A percentile compares a stretch with the other conserved stretches of the same genome.
Evolutionary conservation across 495 filamentous ascomycete species (phyloP).

Genomic region (Penicillium taxi): DNA sequence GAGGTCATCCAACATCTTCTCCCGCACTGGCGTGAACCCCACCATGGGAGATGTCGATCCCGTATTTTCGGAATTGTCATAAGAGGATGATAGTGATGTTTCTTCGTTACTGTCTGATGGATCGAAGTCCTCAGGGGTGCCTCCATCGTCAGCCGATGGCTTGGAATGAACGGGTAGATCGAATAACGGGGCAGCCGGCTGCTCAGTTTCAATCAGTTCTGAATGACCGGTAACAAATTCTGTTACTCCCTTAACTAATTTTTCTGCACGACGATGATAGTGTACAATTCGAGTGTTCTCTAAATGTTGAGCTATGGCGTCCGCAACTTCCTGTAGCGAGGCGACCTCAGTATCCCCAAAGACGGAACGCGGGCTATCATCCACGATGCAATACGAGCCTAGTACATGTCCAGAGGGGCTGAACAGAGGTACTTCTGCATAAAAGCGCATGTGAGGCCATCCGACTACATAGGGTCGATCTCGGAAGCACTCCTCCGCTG

Average conservation of each 20-base stretch:
- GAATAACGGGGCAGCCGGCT: too few species aligned
- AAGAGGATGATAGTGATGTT: too few species aligned
- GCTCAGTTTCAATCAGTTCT: too few species aligned
- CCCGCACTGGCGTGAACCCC: too few species aligned
- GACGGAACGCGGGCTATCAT: constrained; percentile 40
- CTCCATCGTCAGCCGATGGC: too few species aligned
- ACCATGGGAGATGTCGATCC: too few species aligned
- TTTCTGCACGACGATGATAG: constrained; percentile 22
- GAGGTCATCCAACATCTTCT: too few species aligned
- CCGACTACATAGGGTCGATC: constrained; percentile 32
- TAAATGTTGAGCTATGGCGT: constrained; percentile 25
- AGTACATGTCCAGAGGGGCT: constrained; percentile 53
- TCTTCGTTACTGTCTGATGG: too few species aligned
- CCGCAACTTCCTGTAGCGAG: constrained; percentile 25
- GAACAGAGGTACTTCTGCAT: constrained; percentile 55
- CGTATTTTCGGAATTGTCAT: too few species aligned
- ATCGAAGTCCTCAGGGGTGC: too few species aligned
- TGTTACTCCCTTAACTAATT: constrained; percentile 25
- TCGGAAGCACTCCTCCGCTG: constrained; percentile 40
- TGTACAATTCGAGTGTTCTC: constrained; percentile 25
- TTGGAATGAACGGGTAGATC: too few species aligned
- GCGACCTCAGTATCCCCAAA: constrained; percentile 21
- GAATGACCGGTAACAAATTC: constrained; percentile 24
- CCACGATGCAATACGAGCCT: constrained; percentile 54
- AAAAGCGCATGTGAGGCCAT: constrained; percentile 45